phyloP scores from a whole-genome alignment of 192 early-diverging fungal genomes.

The Backusella circina region DNA sequence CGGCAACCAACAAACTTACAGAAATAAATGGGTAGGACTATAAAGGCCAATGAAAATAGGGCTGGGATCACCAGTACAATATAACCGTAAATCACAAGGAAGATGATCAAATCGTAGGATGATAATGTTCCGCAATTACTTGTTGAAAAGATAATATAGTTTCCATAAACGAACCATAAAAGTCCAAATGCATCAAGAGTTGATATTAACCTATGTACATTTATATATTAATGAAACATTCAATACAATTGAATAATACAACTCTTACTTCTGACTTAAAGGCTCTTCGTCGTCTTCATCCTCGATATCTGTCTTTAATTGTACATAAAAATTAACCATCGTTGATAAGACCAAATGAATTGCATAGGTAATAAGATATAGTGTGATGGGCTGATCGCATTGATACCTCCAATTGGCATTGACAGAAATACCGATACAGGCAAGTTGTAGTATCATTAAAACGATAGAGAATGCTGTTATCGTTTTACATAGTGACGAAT shows the following conservation, averaged over 20 bases:
- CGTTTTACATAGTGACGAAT: not conserved
- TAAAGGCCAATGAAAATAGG: not conserved
- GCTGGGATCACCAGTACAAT: conserved; percentile 59
- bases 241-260: not conserved
- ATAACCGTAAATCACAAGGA: conserved; percentile 63
- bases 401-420: not conserved
- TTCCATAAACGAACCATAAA: conserved; percentile 67
- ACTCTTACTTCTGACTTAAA: not conserved
- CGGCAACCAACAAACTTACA: not conserved
- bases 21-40: not conserved
- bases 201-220: conserved; percentile 38
- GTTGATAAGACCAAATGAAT: not conserved
- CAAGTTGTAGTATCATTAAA: not conserved
- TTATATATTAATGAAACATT: not conserved
- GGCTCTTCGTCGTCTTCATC: not conserved
- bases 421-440: not conserved
- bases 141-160: conserved; percentile 61
- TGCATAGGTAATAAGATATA: not conserved
- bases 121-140: conserved; percentile 39
- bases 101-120: conserved; percentile 57
- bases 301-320: not conserved
- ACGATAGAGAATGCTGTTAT: not conserved
- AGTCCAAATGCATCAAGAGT: conserved; percentile 51
- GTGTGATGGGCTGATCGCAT: not conserved
- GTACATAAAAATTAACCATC: not conserved